Evolutionary conservation across 139 green algal genomes (phyloP), one percentile per base, ranked within the genome.

Genomic region (Chlorella sp.): DNA sequence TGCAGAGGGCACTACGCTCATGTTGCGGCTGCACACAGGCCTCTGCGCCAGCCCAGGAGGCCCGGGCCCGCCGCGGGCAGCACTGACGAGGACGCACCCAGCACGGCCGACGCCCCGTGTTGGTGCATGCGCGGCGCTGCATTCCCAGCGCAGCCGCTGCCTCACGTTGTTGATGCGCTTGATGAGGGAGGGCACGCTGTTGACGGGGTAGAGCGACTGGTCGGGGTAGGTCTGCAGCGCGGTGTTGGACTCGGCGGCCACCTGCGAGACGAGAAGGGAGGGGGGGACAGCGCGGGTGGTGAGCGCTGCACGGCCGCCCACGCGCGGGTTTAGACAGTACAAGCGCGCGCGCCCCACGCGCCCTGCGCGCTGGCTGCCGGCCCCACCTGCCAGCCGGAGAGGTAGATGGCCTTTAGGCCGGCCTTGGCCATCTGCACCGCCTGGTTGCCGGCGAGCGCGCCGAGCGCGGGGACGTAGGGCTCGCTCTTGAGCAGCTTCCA

Each of bases 401-500:
- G 89, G 85, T 97, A 97, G 74, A 97, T 95, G 56, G 93, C 91
- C 83, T 97, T 94, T 9, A 97, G 83, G 36, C 92, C 92, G 42
- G 87, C 89, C 56, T 82, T 81, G 42, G 68, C 79, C 67, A 81
- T 81, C 72, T 85, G 79, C 9, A 85, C 79, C 0, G 79, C 79
- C 77, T 92, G 88, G 64, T 84, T 88, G 74, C 89, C 87, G 29
- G 86, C 91, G 50, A 96, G 80, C 0, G 90, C 89, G 38, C 91
- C 91, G 53, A 96, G 86, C 12, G 90, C 90, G 55, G 86, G 91
- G 31, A 96, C 79, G 71, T 92, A 95, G 35, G 82, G 73, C 63
- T 93, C 86, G 2, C 31, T 82, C 62, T 93, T 79, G 68, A 95
- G 82, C 55, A 94, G 84, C 65, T 83, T 50, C 91, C 91, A 96